Evolutionary conservation across 1,139 yeast genomes (phyloP), one percentile per base, ranked within the genome.

Genomic region (Meyerozyma elateridarum): DNA sequence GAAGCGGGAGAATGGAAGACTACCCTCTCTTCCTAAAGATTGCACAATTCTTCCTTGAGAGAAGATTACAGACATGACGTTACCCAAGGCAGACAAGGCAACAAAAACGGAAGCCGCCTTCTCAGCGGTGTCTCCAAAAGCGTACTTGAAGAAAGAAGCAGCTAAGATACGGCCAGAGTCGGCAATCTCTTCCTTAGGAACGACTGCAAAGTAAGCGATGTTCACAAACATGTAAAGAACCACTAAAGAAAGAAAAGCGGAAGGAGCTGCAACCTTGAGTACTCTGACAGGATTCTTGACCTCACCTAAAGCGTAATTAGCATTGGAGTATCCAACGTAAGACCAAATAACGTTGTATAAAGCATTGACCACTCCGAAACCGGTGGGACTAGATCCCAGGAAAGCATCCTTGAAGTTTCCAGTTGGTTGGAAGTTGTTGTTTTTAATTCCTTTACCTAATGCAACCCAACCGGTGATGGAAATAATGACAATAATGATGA

Each of bases 311-410:
- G 93, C 93, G 51, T 84, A 84, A 58, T 84, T 83, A 38, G 83
- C 91, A 51, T 85, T 84, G 28, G 82, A 76, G 51, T 78, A 78
- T 30, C 85, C 85, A 41, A 78, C 74, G 47, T 76, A 83, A 1
- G 89, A 79, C 89, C 89, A 83, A 51, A 83, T 83, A 38, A 83
- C 85, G 48, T 81, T 82, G 60, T 82, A 82, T 36, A 83, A 66
- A 6, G 91, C 85, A 48, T 78, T 82, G 38, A 82, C 91, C 32
- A 82, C 69, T 39, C 91, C 91, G 49, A 76, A 83, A 5, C 83
- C 89, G 22, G 78, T 64, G n/a, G 87, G 82, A 29, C 70, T 53
- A 17, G 57, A 47, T 25, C 85, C 85, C 4, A 51, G 57, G 48
- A 83, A 83, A 2, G 87, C 76, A 49, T 82, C 54, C 24, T 49